phyloP scores from a whole-genome alignment of 2,329 filamentous ascomycete genomes.

The Fusarium sp. region DNA sequence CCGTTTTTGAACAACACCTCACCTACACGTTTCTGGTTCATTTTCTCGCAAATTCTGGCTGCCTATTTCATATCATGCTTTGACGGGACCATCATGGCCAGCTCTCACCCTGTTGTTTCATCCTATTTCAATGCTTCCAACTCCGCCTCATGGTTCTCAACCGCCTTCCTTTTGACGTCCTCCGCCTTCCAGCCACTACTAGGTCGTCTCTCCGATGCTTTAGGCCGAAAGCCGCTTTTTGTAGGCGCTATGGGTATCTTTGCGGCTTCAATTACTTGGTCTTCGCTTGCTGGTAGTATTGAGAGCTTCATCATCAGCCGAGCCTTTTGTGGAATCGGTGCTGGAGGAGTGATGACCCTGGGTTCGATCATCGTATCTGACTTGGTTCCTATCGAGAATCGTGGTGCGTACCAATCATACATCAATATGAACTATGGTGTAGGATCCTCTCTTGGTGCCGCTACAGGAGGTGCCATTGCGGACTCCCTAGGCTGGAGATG shows the following conservation, averaged over 20 bases:
- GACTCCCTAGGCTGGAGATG: conserved; percentile 79
- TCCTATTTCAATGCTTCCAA: conserved; percentile 84
- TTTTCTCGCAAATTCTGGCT: conserved; percentile 70
- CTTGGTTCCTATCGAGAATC: conserved; percentile 75
- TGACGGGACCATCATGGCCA: conserved; percentile 84
- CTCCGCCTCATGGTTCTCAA: conserved; percentile 85
- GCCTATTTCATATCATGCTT: conserved; percentile 73
- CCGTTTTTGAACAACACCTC: conserved; percentile 62
- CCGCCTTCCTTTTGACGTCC: conserved; percentile 80
- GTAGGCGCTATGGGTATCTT: conserved; percentile 74
- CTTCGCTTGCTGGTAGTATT: conserved; percentile 74
- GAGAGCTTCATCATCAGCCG: conserved; percentile 77
- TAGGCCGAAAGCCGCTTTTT: conserved; percentile 77
- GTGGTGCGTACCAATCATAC: conserved; percentile 80
- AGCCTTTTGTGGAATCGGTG: conserved; percentile 78
- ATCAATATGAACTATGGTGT: conserved; percentile 74
- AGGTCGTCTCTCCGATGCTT: conserved; percentile 78
- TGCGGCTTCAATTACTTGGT: conserved; percentile 74
- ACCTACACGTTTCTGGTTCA: conserved; percentile 68
- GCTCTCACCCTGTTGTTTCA: conserved; percentile 79
- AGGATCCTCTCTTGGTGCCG: conserved; percentile 72
- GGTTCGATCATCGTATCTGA: conserved; percentile 80
- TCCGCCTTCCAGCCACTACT: conserved; percentile 82
- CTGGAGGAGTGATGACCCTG: conserved; percentile 76
- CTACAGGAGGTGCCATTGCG: conserved; percentile 76